phyloP scores from a whole-genome alignment of 2,329 filamentous ascomycete genomes.

The Penicillium sp. region DNA sequence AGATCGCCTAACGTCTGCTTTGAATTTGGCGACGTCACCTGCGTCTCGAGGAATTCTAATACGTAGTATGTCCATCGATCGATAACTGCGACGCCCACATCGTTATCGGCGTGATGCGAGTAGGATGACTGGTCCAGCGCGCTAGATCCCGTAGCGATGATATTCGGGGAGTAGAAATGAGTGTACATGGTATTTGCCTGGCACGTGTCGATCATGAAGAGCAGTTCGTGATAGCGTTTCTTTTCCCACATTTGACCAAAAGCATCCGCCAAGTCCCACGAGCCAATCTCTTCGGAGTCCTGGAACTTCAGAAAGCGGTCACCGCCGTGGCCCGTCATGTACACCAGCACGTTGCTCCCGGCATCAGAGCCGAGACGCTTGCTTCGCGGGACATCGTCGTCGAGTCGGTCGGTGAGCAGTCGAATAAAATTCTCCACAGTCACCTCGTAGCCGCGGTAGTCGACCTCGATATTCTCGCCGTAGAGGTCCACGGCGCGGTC shows the following conservation, averaged over 20 bases:
- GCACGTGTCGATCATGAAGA: constrained; percentile 99
- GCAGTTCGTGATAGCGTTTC: constrained; percentile 94
- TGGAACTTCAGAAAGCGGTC: constrained; percentile 99
- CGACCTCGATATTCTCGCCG: constrained; percentile 97
- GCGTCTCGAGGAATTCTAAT: constrained; percentile 88
- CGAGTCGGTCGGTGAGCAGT: constrained; percentile 87
- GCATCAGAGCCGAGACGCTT: constrained; percentile 93
- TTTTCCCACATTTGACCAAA: constrained; percentile 99
- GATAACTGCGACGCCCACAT: constrained; percentile 96
- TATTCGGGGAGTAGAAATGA: constrained; percentile 96
- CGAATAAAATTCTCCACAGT: constrained; percentile 99
- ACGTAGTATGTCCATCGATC: constrained; percentile 99
- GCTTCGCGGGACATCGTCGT: constrained; percentile 89
- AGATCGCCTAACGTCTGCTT: constrained; percentile 90
- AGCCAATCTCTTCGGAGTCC: constrained; percentile 94
- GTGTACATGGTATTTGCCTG: constrained; percentile 99
- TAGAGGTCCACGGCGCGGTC: constrained; percentile 94
- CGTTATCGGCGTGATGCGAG: constrained; percentile 95
- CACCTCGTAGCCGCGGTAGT: constrained; percentile 96
- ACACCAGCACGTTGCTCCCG: constrained; percentile 92
- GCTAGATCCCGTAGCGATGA: constrained; percentile 94
- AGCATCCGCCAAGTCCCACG: constrained; percentile 91
- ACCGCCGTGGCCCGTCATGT: constrained; percentile 98
- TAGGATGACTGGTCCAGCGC: constrained; percentile 96
- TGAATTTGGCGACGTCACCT: constrained; percentile 78